Evolutionary conservation across 768 basidiomycete genomes (phyloP), one percentile per base, ranked within the genome.

Genomic region (Suillus alpinus): DNA sequence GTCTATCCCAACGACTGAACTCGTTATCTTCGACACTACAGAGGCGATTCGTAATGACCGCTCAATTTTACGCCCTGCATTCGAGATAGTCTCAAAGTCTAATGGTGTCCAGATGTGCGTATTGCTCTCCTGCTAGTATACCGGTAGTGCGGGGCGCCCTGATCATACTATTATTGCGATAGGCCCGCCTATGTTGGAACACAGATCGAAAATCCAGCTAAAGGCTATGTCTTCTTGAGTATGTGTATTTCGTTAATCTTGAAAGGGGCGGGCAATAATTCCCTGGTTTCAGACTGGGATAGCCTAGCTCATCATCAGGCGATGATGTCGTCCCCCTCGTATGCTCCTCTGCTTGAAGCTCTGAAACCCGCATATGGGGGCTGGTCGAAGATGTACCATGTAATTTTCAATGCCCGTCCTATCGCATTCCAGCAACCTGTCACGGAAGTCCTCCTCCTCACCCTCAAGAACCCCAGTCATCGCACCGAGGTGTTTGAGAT

Each of bases 281-380:
- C 16, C 36, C n/a, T 23, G n/a, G 29, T 12, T 23, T 56, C 31
- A 73, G 72, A 73, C 56, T 72, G 70, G 70, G 71, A 69, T 12
- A 65, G 6, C 43, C 60, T 56, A 9, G 66, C 71, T 9, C 44
- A 62, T n/a, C 72, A 72, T 61, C 39, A 63, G 40, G 59, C 61
- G 0, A 0, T 68, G 36, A 64, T 66, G 1, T 26, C 3, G 44
- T 18, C 8, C 13, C 36, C 58, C 1, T 32, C 41, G 4, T 68
- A 68, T 32, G 4, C 39, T 7, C 37, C 2, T 3, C 26, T 73
- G 41, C 0, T 49, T 13, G 46, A 29, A 13, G 16, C 14, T 4
- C 61, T 69, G 41, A 44, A 32, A 14, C 61, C 60, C 14, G 36
- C 57, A 36, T 0, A 69, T 9, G 50, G 49, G 7, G 61, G 61